Percentiles rank a stretch among this genome's conserved stretches.
Conservation (phyloP, 371 early-diverging fungal species). For the Mucor piriformis region DNA sequence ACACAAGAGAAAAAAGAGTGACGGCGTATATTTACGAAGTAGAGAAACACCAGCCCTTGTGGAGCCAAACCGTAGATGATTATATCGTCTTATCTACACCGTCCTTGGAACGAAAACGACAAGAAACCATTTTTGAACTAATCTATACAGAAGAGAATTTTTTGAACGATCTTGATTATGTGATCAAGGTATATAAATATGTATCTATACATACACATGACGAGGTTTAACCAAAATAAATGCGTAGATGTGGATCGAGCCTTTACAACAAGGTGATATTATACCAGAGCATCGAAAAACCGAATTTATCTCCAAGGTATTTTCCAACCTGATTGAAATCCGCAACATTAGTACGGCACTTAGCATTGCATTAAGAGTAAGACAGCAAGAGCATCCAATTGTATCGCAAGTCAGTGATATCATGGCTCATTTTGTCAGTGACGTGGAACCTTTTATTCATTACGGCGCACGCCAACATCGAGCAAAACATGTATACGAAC, state of each 20-base stretch:
- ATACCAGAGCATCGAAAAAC: conserved; percentile 65
- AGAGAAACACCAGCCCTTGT: conserved; percentile 36
- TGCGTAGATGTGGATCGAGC: conserved; percentile 73
- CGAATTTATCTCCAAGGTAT: conserved; percentile 76
- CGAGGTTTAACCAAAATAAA: background rate
- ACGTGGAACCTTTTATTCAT: conserved; percentile 79
- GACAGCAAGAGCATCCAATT: conserved; percentile 78
- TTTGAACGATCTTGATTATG: conserved; percentile 65
- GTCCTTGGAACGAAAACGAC: conserved; percentile 74
- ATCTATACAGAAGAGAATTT: conserved; percentile 88
- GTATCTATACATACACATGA: background rate
- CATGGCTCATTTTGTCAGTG: conserved; percentile 67
- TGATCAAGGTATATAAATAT: conserved; percentile 19
- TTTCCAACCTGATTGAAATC: conserved; percentile 79
- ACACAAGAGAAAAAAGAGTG: conserved; percentile 26
- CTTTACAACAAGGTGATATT: conserved; percentile 66
- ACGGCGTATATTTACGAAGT: conserved; percentile 23
- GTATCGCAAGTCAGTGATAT: conserved; percentile 88
- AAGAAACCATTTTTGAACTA: conserved; percentile 89
- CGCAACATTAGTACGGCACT: conserved; percentile 73
- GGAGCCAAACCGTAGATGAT: conserved; percentile 69
- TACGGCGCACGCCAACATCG: conserved; percentile 88
- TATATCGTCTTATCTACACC: conserved; percentile 73
- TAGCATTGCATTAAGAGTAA: conserved; percentile 62
- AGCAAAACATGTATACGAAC: conserved; percentile 57